Base-by-base conservation (phyloP, 2,329 filamentous ascomycete genomes). In the Erysiphe pulchra region DNA sequence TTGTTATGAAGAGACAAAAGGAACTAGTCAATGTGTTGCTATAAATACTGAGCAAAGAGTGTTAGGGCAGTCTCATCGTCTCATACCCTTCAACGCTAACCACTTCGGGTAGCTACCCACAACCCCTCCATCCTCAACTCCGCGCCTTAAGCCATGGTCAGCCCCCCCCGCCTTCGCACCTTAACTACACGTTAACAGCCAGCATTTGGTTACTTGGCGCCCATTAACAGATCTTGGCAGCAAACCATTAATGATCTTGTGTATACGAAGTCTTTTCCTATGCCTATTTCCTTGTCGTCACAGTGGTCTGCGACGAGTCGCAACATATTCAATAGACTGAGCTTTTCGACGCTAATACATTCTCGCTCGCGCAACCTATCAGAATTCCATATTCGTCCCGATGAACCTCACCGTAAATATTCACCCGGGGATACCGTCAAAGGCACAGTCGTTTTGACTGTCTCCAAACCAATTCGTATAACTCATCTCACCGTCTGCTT, bases 401-500 rank as follows among this genome's bases (percentile, higher is more conserved):
- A 81, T 57, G 80, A 87, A 57, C 81, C 81, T 12, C 77, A 86
- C 60, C 75, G 76, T 51, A 75, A 80, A 55, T 86, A 86, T 60
- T 67, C 66, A 24, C 78, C 80, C 4, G 81, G 81, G 49, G 81
- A 87, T 56, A 64, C 75, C 51, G 78, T 90, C 31, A 57, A 70
- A 47, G 82, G 82, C 46, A 71, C 71, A 51, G 80, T 87, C 42
- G 67, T 82, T 49, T 64, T 87, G 53, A 77, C 74, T 47, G 70
- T 84, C 33, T 65, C 79, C 54, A 84, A 84, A 60, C 76, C 81
- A 16, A 63, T 84, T 50, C 70, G 80, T 53, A 73, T 90, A 54
- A 87, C 82, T 8, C 82, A 90, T 62, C 66, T 90, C 43, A 80
- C 80, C 11, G 77, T 87, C 50, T 73, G 75, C 49, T 64, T 90